phyloP scores from a whole-genome alignment of 2,329 filamentous ascomycete species.

The Pseudocercospora eumusae region DNA sequence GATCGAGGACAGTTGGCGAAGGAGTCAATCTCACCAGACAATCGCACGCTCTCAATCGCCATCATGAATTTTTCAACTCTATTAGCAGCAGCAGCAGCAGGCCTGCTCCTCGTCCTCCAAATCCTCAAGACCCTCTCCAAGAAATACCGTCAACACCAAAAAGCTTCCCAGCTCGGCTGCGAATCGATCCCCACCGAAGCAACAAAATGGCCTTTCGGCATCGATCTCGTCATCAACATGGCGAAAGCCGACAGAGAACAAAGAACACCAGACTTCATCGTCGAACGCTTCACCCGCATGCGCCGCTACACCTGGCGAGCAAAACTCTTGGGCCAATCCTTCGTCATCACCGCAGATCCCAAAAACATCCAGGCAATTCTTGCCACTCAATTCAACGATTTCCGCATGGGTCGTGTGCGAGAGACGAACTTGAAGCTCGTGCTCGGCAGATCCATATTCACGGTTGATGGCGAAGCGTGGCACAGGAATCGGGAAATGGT shows the following conservation, averaged over 20 bases:
- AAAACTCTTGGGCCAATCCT: constrained; percentile 1
- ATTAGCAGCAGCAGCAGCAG: background rate
- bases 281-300: constrained; percentile 14
- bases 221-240: constrained; percentile 14
- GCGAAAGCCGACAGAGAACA: constrained; percentile 9
- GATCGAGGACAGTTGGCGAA: background rate
- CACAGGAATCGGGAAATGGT: constrained; percentile 40
- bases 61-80: background rate
- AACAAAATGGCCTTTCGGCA: constrained; percentile 12
- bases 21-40: background rate
- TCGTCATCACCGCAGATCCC: constrained; percentile 15
- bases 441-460: constrained; percentile 26
- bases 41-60: background rate
- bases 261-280: constrained; percentile 12
- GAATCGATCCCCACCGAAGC: constrained; percentile 8
- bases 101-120: background rate
- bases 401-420: constrained; percentile 10
- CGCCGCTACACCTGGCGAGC: constrained; percentile 12
- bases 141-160: background rate
- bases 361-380: constrained; percentile 21
- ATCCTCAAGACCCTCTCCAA: background rate
- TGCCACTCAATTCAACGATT: constrained; percentile 16
- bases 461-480: constrained; percentile 39
- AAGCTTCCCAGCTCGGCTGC: background rate
- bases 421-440: constrained; percentile 14